phyloP scores from a whole-genome alignment of 2,329 filamentous ascomycete genomes.

The Curvularia hawaiiensis region DNA sequence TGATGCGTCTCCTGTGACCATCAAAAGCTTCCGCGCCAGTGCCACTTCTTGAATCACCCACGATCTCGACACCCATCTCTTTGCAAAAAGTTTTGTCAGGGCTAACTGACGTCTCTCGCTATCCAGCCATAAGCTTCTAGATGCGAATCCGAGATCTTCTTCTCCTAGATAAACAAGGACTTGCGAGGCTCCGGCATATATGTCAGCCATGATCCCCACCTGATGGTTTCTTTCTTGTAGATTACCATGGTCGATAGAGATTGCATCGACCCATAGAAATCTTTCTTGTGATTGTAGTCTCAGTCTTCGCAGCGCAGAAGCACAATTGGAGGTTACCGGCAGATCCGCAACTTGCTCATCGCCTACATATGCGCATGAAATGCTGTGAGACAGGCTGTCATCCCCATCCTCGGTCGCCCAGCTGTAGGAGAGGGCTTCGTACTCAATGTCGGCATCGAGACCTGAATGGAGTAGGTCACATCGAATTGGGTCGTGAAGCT shows the following conservation, averaged over 20 bases:
- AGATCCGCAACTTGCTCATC: conserved; percentile 4
- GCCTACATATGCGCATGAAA: conserved; percentile 17
- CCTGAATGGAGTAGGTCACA: conserved; percentile 15
- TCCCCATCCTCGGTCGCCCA: conserved; percentile 27
- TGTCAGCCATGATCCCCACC: conserved; percentile 23
- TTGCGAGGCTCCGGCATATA: conserved; percentile 19
- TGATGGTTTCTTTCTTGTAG: conserved; percentile 23
- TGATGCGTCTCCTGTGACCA: conserved; percentile 14
- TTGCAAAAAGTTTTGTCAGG: conserved; percentile 13
- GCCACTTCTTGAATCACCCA: conserved; percentile 30
- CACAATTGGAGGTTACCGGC: conserved; percentile 18
- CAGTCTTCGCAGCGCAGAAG: conserved; percentile 18
- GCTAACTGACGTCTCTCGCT: conserved; percentile 12
- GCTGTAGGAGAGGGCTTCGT: conserved; percentile 31
- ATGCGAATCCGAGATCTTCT: conserved; percentile 15
- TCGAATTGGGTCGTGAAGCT: conserved; percentile 13
- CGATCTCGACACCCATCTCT: conserved; percentile 20
- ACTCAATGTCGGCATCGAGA: conserved; percentile 17
- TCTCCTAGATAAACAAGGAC: conserved; percentile 19
- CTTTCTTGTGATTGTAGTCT: conserved; percentile 7
- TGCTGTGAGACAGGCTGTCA: conserved; percentile 12
- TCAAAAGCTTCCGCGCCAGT: conserved; percentile 14
- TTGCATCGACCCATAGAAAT: conserved; percentile 23
- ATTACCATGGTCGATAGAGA: conserved; percentile 26
- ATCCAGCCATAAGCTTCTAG: conserved; percentile 13